Evolutionary conservation across 2,329 filamentous ascomycete species (phyloP).

Genomic region (Phialophora tarda): DNA sequence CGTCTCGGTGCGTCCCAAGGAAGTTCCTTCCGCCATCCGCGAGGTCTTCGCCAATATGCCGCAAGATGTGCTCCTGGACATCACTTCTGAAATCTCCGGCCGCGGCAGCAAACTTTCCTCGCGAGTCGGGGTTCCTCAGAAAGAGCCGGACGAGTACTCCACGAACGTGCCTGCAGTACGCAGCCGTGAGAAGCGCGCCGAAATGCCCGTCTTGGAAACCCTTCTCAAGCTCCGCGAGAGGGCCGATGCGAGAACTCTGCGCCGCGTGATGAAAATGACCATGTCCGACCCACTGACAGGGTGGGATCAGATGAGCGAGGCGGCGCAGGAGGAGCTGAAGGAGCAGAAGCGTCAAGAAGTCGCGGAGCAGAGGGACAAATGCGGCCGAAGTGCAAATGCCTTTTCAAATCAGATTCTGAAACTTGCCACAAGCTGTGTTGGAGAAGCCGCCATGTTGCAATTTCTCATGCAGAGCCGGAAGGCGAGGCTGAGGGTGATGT

Average conservation of each 20-base stretch:
- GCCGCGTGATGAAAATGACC: background rate
- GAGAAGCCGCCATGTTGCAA: slow-evolving; percentile 1
- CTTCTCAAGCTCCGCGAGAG: slow-evolving; percentile 1
- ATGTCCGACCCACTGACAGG: background rate
- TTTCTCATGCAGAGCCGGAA: slow-evolving; percentile 10
- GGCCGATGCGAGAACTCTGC: background rate
- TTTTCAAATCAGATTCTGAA: slow-evolving; percentile 1
- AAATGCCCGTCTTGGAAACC: background rate
- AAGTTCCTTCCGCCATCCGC: background rate
- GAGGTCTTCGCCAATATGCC: slow-evolving; percentile 6
- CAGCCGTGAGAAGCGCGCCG: background rate
- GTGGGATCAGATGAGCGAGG: background rate
- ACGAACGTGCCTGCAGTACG: background rate
- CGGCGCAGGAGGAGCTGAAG: background rate
- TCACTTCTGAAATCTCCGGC: background rate
- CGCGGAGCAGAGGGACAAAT: background rate
- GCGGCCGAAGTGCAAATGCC: slow-evolving; percentile 3
- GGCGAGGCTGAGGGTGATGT: background rate
- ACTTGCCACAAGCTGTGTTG: background rate
- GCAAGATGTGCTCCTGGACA: background rate
- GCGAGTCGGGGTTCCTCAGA: background rate
- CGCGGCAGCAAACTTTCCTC: background rate
- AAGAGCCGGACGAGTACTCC: background rate
- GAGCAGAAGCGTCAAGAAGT: background rate
- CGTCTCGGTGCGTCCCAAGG: background rate